Percentiles rank a stretch among this genome's conserved stretches.
Evolutionary conservation across 129 eudicot species (phyloP).

Genomic region (Pseudognaphalium luteoalbum): DNA sequence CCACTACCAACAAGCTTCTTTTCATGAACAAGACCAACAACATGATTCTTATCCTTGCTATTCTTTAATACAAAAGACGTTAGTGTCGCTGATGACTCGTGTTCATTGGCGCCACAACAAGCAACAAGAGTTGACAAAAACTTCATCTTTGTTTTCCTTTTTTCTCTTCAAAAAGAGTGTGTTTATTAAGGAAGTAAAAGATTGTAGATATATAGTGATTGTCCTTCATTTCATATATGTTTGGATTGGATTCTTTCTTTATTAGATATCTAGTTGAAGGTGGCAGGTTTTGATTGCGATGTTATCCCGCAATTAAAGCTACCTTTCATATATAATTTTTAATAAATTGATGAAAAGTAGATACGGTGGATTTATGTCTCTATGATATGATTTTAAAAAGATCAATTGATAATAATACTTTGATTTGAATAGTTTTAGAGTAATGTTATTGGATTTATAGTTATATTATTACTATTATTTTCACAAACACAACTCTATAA

Average conservation of each 20-base stretch:
- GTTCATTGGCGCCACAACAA: constrained; percentile 35
- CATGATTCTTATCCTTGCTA: constrained; percentile 14
- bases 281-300: constrained; percentile 36
- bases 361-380: constrained; percentile 17
- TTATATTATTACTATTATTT: no score
- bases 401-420: neutral
- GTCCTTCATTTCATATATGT: neutral
- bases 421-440: no score
- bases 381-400: constrained; percentile 18
- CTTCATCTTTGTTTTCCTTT: constrained; percentile 27
- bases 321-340: neutral
- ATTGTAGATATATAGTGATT: constrained; percentile 14
- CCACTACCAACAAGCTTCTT: constrained; percentile 18
- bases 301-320: constrained; percentile 25
- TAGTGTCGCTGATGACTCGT: constrained; percentile 1
- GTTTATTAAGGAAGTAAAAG: constrained; percentile 14
- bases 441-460: no score
- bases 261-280: constrained; percentile 19
- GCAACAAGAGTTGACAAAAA: constrained; percentile 31
- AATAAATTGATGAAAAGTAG: constrained; percentile 31
- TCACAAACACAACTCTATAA: no score
- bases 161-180: constrained; percentile 12
- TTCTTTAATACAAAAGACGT: neutral
- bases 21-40: constrained; percentile 10
- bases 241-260: neutral